phyloP scores from a whole-genome alignment of 2,329 filamentous ascomycete species.

The Diaporthe vaccinii region DNA sequence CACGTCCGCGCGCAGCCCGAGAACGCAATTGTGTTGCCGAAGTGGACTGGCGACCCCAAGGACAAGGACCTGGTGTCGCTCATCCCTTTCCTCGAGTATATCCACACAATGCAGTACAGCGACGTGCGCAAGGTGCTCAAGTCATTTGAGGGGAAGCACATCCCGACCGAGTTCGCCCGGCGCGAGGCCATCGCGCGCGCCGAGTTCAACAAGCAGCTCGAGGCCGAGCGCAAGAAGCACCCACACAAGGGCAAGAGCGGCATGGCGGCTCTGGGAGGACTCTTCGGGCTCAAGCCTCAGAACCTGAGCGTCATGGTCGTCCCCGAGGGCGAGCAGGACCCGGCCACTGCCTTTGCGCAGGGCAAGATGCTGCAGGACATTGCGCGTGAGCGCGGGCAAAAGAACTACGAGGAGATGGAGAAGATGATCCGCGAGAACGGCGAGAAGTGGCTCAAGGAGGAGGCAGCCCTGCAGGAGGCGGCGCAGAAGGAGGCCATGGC shows the following conservation, averaged over 20 bases:
- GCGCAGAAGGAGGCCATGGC: conserved; percentile 91
- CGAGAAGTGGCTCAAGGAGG: conserved; percentile 95
- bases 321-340: conserved; percentile 76
- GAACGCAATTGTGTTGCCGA: conserved; percentile 91
- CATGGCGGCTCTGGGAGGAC: conserved; percentile 76
- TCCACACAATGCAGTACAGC: conserved; percentile 91
- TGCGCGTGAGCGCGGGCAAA: conserved; percentile 90
- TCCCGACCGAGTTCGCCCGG: conserved; percentile 89
- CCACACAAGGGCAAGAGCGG: conserved; percentile 66
- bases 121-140: conserved; percentile 90
- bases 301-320: conserved; percentile 73
- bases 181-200: conserved; percentile 88
- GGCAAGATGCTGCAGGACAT: conserved; percentile 98
- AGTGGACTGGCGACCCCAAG: conserved; percentile 86
- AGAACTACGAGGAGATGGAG: conserved; percentile 90
- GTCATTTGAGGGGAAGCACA: conserved; percentile 90
- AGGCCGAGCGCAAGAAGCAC: conserved; percentile 74
- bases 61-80: conserved; percentile 90
- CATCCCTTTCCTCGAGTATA: conserved; percentile 97
- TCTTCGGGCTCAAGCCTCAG: conserved; percentile 82
- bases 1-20: conserved; percentile 94
- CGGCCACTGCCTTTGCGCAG: conserved; percentile 84
- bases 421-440: conserved; percentile 93
- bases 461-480: conserved; percentile 89
- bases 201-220: conserved; percentile 85